phyloP scores from a whole-genome alignment of 2,329 filamentous ascomycete species.

The Hymenoscyphus fraxineus region DNA sequence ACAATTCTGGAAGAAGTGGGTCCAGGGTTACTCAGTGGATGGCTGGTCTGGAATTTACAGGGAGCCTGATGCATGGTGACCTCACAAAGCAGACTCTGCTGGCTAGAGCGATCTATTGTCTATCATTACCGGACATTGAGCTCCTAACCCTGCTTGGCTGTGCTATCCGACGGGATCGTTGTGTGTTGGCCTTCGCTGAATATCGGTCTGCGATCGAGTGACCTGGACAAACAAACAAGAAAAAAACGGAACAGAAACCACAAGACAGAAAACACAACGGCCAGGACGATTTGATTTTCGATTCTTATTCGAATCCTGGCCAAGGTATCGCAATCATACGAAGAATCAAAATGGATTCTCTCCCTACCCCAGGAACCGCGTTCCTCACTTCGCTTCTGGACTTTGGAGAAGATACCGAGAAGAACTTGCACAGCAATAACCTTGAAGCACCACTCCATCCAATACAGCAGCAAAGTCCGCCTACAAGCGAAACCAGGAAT shows the following conservation, averaged over 20 bases:
- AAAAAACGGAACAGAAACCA: not conserved
- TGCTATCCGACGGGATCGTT: not conserved
- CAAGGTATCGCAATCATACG: not conserved
- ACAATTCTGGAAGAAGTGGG: not conserved
- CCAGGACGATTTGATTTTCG: not conserved
- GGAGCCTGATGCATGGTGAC: not conserved
- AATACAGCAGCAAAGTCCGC: not conserved
- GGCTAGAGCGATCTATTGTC: not conserved
- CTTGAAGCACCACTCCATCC: not conserved
- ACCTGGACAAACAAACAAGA: not conserved
- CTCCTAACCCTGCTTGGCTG: not conserved
- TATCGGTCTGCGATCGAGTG: not conserved
- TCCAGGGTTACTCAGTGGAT: not conserved
- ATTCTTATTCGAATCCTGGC: not conserved
- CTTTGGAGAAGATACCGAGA: not conserved
- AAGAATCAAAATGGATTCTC: not conserved
- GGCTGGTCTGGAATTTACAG: not conserved
- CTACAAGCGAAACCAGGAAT: not conserved
- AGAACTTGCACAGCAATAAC: not conserved
- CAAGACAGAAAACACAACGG: not conserved
- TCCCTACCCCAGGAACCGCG: not conserved
- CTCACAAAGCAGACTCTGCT: not conserved
- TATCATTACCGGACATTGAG: not conserved
- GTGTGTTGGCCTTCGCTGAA: not conserved
- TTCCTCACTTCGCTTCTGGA: not conserved